Evolutionary conservation across 768 basidiomycete genomes (phyloP), one percentile per base, ranked within the genome.

Genomic region (Leccinum subgranulosum): DNA sequence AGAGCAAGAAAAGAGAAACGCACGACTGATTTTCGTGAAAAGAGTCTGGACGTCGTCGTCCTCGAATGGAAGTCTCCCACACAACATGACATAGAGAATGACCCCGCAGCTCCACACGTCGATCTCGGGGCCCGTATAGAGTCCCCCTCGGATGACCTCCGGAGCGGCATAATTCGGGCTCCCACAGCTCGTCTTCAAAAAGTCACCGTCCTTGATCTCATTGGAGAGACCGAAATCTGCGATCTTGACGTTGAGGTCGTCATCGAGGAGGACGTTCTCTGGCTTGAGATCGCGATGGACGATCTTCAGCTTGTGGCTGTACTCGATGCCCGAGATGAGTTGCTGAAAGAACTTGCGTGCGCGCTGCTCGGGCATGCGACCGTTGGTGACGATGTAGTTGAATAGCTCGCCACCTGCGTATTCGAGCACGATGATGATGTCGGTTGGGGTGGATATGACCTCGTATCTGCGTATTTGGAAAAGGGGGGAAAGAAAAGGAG

Each of bases 101-200:
- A 99, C 96, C 0, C 97, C 97, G 55, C 92, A 92, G 64, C 92
- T 94, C 97, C 97, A 99, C 11, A 98, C 94, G 62, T 99, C 97
- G 66, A 98, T 97, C 74, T 98, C 97, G 0, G 96, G 95, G 1
- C 97, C 97, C 0, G 94, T 94, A 69, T 99, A 99, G 8, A 95
- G 81, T 28, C 92, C 91, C 6, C 97, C 97, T 17, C 88, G 84
- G 62, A 99, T 97, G 66, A 99, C 96, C 69, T 99, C 97, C 2
- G 97, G 97, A 0, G 97, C 96, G 55, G 97, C 97, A 66, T 99
- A 99, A 72, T 99, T 98, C 1, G 97, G 97, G 70, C 92, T 94
- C 1, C 97, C 96, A 72, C 97, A 99, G 64, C 92, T 95, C 9
- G 97, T 99, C 67, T 94, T 93, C 56, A 99, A 78, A 73, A 98